Conservation (phyloP, 371 early-diverging fungal species). For the Batrachochytrium dendrobatidis region DNA sequence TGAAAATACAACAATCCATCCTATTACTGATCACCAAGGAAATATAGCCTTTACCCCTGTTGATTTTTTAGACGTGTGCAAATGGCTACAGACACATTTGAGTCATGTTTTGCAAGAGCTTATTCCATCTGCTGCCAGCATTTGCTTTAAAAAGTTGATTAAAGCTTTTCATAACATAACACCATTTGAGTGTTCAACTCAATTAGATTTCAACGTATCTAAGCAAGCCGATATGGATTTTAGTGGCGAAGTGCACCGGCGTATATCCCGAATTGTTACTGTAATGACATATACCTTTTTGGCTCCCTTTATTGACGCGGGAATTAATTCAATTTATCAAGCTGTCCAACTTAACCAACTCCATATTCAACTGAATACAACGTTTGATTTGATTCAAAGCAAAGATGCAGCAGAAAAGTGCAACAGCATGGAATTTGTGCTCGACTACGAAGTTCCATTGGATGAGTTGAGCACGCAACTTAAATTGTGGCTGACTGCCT, state of each 20-base stretch:
- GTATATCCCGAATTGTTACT: background rate
- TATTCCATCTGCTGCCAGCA: no score
- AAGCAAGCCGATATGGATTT: background rate
- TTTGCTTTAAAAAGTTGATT: no score
- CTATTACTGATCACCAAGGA: background rate
- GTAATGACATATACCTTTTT: background rate
- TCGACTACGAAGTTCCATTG: background rate
- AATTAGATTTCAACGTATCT: background rate
- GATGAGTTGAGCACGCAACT: background rate
- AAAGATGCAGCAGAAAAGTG: no score
- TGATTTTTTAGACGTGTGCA: slow-evolving; percentile 7
- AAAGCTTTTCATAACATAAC: no score
- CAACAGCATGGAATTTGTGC: background rate
- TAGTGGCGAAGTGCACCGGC: no score
- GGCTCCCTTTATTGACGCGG: background rate
- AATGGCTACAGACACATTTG: slow-evolving; percentile 3
- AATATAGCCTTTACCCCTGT: background rate
- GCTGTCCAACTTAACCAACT: slow-evolving; percentile 1
- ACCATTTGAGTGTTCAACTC: background rate
- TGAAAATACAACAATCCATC: background rate
- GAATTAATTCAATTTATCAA: slow-evolving; percentile 3
- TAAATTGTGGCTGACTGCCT: background rate
- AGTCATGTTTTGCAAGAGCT: no score
- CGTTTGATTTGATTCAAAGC: no score
- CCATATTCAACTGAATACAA: background rate